Evolutionary conservation across 2,329 filamentous ascomycete species (phyloP), one percentile per base, ranked within the genome.

Genomic region (Malbranchea zuffiana): DNA sequence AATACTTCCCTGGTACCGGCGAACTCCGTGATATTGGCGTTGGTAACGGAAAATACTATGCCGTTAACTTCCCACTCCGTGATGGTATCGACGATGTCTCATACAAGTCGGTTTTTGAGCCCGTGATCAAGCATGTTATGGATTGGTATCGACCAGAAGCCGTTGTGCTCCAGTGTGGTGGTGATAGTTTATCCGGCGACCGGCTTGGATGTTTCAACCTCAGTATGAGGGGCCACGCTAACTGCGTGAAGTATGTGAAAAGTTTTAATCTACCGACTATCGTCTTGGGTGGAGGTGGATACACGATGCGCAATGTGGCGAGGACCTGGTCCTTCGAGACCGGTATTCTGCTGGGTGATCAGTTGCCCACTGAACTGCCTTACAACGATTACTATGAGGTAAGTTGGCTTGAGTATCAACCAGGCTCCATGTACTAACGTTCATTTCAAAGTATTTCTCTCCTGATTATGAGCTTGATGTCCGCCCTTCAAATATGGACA

Each of bases 301-400:
- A 81, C 50, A 81, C 77, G 1, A 80, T 80, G 74, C 67, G 77
- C 36, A 81, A 72, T 42, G 68, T 72, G 34, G 65, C 68, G 29
- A 67, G 75, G 32, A 79, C 75, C 1, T 78, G 73, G 75, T 67
- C 67, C 15, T 74, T 67, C 49, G 65, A 95, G 75, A 81, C 62
- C 48, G 88, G 88, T 47, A 73, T 86, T 41, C 71, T 96, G 6
- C 83, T 95, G 13, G 83, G 83, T 18, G 76, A 87, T 42, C 72
- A 83, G 19, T 83, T 96, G 72, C 72, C 76, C 7, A 72, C 80
- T 4, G 78, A 82, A n/a, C 69, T 96, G 26, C 88, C 88, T 1
- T 96, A 86, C 60, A 96, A 94, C 46, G 88, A 96, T 65, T 96
- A 96, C 60, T 96, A 96, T 53, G 77, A 80, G 56, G 70, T 72